Conservation (phyloP, 768 basidiomycete genomes). For the Russula griseocarnosa region DNA sequence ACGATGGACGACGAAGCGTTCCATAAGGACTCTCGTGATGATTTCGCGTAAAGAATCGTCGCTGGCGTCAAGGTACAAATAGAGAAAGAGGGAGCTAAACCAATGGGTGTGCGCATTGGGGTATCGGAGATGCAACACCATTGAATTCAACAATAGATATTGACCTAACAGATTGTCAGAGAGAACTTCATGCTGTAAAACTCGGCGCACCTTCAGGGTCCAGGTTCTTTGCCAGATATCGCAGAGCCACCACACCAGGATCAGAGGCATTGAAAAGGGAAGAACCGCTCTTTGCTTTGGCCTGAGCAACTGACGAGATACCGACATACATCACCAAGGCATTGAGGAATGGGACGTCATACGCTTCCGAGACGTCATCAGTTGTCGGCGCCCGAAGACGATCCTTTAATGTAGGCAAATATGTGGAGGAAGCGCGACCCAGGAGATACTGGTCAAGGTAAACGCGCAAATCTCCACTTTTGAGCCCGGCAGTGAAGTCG, state of each 20-base stretch:
- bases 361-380: conserved; percentile 53
- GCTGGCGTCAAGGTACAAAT: conserved; percentile 78
- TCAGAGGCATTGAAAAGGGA: conserved; percentile 77
- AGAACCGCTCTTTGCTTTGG: conserved; percentile 78
- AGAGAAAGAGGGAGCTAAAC: conserved; percentile 88
- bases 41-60: conserved; percentile 76
- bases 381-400: conserved; percentile 53
- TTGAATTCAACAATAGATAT: conserved; percentile 90
- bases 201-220: conserved; percentile 78
- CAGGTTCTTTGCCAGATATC: conserved; percentile 76
- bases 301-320: conserved; percentile 86
- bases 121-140: conserved; percentile 92
- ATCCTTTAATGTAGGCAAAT: conserved; percentile 74
- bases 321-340: conserved; percentile 94
- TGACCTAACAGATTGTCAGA: conserved; percentile 56
- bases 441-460: conserved; percentile 85
- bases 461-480: conserved; percentile 70
- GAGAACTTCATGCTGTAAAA: not conserved
- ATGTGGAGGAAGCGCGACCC: conserved; percentile 65
- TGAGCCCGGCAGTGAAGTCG: conserved; percentile 82
- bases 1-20: conserved; percentile 88
- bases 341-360: conserved; percentile 89
- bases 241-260: conserved; percentile 79
- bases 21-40: conserved; percentile 84
- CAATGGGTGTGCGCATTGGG: conserved; percentile 98